Base-by-base conservation (phyloP, 495 filamentous ascomycete genomes). In the Aspergillus panamensis region DNA sequence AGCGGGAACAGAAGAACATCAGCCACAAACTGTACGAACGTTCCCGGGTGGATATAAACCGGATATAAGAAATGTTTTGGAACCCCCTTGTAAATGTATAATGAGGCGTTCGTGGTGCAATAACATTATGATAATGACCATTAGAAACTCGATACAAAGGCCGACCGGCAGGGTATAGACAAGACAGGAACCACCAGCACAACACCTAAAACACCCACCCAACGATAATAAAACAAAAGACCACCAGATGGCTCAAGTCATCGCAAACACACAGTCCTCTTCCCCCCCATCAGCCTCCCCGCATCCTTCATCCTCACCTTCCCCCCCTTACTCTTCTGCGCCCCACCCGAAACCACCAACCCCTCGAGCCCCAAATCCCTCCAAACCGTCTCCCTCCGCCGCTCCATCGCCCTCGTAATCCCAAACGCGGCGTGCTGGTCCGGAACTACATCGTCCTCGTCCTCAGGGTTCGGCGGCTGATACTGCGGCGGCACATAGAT, bases 371-470 rank as follows among this genome's bases (percentile, higher is more conserved):
- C 91, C 12, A 96, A 67, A 76, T 97, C 94, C 66, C 88, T 86
- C 94, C 93, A 97, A 4, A 86, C 84, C 3, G 84, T 75, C 74
- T 92, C 91, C 51, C 80, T 76, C 61, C 72, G 74, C 50, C 70
- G 69, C 48, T 77, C 72, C 77, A 74, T 96, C 0, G 93, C 94
- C 63, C 92, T 83, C 64, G 87, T 82, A 64, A 98, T 97, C 2
- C 94, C 94, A 74, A 96, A 98, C 6, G 94, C 94, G 1, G 94
- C 92, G 72, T 98, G 94, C 77, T 96, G 92, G 66, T 97, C 92
- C 0, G 94, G 94, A 10, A 98, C 92, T 4, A 98, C 89, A 61
- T 97, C 94, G 65, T 98, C 94, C 73, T 98, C 94, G 69, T 98
- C 94, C 73, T 97, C 94, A 0, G 94, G 94, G 72, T 97, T 97